A percentile compares a stretch with the other conserved stretches of the same genome.
phyloP scores from a whole-genome alignment of 106 monocot species.

The Allium cepa region DNA sequence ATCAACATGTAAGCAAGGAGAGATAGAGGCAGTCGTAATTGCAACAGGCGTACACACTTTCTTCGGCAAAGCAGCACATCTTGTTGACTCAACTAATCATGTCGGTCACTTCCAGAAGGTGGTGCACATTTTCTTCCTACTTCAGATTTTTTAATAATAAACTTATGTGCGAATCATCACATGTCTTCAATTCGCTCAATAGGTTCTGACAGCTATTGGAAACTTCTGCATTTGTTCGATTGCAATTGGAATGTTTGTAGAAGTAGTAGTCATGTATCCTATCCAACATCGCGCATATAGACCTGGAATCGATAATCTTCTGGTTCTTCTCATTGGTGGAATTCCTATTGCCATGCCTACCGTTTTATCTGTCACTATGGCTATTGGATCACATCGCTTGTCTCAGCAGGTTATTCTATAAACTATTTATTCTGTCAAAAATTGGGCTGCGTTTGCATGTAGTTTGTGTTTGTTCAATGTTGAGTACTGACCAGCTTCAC shows the following conservation, averaged over 20 bases:
- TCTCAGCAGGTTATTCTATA: conserved; percentile 61
- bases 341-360: conserved; percentile 99
- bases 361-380: conserved; percentile 99
- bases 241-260: conserved; percentile 76
- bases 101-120: conserved; percentile 18
- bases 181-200: neutral
- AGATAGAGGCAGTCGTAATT: conserved; percentile 63
- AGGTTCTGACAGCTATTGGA: conserved; percentile 96
- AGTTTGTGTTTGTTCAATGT: no score
- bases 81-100: conserved; percentile 66
- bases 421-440: neutral
- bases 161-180: neutral
- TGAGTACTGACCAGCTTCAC: no score
- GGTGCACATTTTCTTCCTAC: neutral
- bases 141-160: neutral
- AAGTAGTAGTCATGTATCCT: conserved; percentile 94
- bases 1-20: conserved; percentile 68
- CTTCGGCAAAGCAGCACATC: conserved; percentile 73
- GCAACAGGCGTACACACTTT: conserved; percentile 70
- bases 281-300: conserved; percentile 85
- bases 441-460: no score
- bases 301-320: conserved; percentile 94
- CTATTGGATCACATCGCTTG: conserved; percentile 92
- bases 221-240: conserved; percentile 98
- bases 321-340: conserved; percentile 97